Evolutionary conservation across 768 basidiomycete species (phyloP).

Genomic region (Phaeotremella skinneri): DNA sequence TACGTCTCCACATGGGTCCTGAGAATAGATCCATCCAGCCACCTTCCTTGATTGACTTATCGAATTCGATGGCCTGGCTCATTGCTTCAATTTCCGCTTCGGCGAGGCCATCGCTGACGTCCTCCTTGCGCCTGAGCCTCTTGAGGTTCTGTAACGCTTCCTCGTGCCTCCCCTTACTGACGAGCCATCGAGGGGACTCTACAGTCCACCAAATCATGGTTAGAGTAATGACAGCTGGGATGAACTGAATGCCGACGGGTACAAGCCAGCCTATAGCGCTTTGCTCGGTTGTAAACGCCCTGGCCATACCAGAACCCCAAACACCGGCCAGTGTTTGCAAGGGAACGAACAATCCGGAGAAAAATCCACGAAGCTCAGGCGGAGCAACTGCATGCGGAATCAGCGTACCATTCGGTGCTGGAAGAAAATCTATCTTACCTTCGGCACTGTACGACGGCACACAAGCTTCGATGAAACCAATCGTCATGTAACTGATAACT

Average conservation of each 20-base stretch:
- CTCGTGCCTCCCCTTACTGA: conserved; percentile 3
- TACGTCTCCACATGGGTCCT: conserved; percentile 5
- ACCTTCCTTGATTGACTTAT: neutral
- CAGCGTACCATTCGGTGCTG: neutral
- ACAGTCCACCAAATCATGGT: conserved; percentile 5
- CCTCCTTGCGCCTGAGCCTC: conserved; percentile 3
- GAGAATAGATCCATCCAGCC: conserved; percentile 16
- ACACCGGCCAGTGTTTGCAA: neutral
- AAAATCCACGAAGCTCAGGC: neutral
- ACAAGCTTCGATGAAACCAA: conserved; percentile 15
- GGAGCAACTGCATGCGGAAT: neutral
- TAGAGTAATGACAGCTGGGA: neutral
- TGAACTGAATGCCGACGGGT: neutral
- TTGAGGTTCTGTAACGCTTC: conserved; percentile 4
- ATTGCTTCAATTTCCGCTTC: conserved; percentile 9
- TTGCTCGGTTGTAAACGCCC: neutral
- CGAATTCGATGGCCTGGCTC: conserved; percentile 9
- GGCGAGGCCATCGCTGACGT: conserved; percentile 2
- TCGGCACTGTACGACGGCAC: conserved; percentile 16
- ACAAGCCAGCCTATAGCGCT: neutral
- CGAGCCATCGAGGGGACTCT: conserved; percentile 25
- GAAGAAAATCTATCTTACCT: neutral
- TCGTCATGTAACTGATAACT: conserved; percentile 10
- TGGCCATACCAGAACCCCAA: neutral
- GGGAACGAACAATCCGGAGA: neutral